phyloP scores from a whole-genome alignment of 116 monocot genomes.

The Iris pallida region DNA sequence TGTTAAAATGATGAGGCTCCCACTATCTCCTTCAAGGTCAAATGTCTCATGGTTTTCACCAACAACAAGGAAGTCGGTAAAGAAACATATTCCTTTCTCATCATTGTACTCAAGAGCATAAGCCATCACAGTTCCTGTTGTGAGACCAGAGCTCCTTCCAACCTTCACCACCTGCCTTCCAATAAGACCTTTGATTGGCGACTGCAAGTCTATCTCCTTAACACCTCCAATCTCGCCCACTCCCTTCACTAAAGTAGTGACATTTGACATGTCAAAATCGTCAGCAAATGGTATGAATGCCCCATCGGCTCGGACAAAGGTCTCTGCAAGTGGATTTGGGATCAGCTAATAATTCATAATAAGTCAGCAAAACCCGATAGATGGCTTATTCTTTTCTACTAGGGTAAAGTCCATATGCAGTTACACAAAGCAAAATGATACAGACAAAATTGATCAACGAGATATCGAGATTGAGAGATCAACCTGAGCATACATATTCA shows the following conservation, averaged over 20 bases:
- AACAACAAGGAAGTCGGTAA: constrained; percentile 48
- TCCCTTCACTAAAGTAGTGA: constrained; percentile 33
- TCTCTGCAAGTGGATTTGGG: constrained; percentile 29
- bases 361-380: too few relatives aligned
- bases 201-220: constrained; percentile 34
- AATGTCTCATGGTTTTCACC: constrained; percentile 52
- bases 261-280: constrained; percentile 33
- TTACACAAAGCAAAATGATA: too few relatives aligned
- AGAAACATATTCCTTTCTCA: constrained; percentile 50
- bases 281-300: constrained; percentile 47
- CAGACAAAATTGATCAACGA: too few relatives aligned
- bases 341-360: too few relatives aligned
- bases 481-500: too few relatives aligned
- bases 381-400: too few relatives aligned
- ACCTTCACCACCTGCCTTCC: constrained; percentile 42
- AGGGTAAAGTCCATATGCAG: too few relatives aligned
- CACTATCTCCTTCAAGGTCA: constrained; percentile 51
- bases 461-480: too few relatives aligned
- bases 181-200: constrained; percentile 32
- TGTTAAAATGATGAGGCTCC: constrained; percentile 40
- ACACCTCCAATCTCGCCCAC: constrained; percentile 42
- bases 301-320: constrained; percentile 50
- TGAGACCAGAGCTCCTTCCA: constrained; percentile 45
- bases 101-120: constrained; percentile 52
- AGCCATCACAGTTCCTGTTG: constrained; percentile 35